phyloP scores from a whole-genome alignment of 768 basidiomycete genomes.

The Leccinellum luteum region DNA sequence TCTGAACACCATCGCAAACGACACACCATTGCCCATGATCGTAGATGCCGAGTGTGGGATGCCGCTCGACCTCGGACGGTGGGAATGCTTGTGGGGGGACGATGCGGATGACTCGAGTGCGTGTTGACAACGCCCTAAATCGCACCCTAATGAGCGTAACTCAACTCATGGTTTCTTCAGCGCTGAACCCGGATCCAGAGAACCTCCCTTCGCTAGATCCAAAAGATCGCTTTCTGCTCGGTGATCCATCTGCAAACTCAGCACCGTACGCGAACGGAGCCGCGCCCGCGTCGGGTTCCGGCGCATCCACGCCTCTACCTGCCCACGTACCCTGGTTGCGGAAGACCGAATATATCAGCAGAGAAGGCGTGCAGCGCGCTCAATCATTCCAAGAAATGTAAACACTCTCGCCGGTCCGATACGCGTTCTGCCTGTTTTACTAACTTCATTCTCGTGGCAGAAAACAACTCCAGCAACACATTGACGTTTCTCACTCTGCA shows the following conservation, averaged over 20 bases:
- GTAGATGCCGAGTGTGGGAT: conserved; percentile 96
- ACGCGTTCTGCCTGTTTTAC: neutral
- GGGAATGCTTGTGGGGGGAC: conserved; percentile 83
- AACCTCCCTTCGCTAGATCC: conserved; percentile 65
- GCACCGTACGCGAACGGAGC: conserved; percentile 41
- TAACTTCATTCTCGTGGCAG: conserved; percentile 25
- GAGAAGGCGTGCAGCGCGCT: conserved; percentile 50
- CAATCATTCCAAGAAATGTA: conserved; percentile 54
- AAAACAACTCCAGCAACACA: conserved; percentile 47
- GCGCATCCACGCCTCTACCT: conserved; percentile 44
- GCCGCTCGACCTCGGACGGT: conserved; percentile 86
- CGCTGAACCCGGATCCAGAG: conserved; percentile 63
- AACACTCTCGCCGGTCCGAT: conserved; percentile 19
- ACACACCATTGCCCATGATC: conserved; percentile 89
- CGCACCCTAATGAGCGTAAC: neutral
- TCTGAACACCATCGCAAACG: conserved; percentile 74
- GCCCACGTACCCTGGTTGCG: conserved; percentile 86
- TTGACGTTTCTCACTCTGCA: conserved; percentile 72
- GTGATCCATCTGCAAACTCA: conserved; percentile 54
- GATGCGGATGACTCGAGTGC: conserved; percentile 66
- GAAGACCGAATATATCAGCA: conserved; percentile 85
- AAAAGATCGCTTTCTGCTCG: conserved; percentile 72
- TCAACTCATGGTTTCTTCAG: conserved; percentile 24
- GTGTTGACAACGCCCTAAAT: neutral
- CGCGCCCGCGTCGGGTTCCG: conserved; percentile 34